These are phyloP conservation scores for Ilex aquifolium DNA, from an alignment of 257 asterid species.

Conservation along the genomic window DNA sequence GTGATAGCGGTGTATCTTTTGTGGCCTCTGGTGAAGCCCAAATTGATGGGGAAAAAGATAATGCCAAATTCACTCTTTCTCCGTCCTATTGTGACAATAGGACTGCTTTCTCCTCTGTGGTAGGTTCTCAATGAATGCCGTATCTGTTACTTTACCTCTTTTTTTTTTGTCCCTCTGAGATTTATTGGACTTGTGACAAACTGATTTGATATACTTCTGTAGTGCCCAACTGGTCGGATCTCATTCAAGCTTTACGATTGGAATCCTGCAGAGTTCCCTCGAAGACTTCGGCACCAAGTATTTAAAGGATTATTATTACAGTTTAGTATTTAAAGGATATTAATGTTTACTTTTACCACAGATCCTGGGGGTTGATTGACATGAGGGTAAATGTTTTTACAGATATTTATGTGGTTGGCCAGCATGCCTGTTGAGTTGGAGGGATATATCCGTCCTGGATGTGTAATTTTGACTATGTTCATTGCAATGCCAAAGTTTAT, in stretches of 20 bases:
- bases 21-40: constrained; percentile 43
- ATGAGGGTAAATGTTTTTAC: constrained; percentile 16
- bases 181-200: constrained; percentile 13
- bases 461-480: constrained; percentile 80
- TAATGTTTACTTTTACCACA: constrained; percentile 14
- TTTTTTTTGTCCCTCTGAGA: constrained; percentile 7
- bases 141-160: constrained; percentile 9
- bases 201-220: constrained; percentile 19
- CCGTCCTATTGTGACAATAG: constrained; percentile 56
- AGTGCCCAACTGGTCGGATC: constrained; percentile 89
- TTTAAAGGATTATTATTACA: constrained; percentile 53
- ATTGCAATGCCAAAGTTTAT: constrained; percentile 63
- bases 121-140: constrained; percentile 19
- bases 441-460: constrained; percentile 93
- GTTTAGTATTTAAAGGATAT: constrained; percentile 47
- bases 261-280: constrained; percentile 98
- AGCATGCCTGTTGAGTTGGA: constrained; percentile 96
- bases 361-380: constrained; percentile 24
- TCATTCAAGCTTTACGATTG: constrained; percentile 94
- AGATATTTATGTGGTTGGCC: constrained; percentile 92
- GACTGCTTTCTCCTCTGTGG: constrained; percentile 67
- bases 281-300: constrained; percentile 93
- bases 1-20: constrained; percentile 38
- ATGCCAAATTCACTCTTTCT: constrained; percentile 32
- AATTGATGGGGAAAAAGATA: constrained; percentile 37